Evolutionary conservation across 768 basidiomycete species (phyloP).

Genomic region (Coprinopsis sp.): DNA sequence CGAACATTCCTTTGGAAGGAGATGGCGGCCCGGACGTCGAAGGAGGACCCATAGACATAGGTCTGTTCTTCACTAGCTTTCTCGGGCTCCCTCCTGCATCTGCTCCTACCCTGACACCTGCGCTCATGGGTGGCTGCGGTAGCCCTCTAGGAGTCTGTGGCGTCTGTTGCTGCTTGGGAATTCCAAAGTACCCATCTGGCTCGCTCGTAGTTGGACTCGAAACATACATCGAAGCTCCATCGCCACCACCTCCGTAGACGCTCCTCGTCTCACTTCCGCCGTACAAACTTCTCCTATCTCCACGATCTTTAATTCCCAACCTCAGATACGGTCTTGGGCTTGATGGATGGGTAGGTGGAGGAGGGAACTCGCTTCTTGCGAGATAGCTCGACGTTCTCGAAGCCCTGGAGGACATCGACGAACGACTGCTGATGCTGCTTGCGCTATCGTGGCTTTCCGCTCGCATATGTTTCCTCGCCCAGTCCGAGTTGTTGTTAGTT

Average conservation of each 20-base stretch:
- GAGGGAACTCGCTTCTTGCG: constrained; percentile 3
- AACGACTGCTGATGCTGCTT: not conserved
- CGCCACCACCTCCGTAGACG: no score
- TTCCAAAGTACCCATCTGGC: not conserved
- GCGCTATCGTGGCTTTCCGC: no score
- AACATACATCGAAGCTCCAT: not conserved
- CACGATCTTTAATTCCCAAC: not conserved
- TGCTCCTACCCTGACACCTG: no score
- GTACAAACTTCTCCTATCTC: not conserved
- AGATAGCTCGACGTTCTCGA: not conserved
- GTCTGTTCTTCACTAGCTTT: constrained; percentile 6
- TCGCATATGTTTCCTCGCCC: no score
- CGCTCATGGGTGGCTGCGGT: not conserved
- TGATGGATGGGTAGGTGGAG: constrained; percentile 4
- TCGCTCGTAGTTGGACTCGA: not conserved
- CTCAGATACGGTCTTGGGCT: constrained; percentile 1
- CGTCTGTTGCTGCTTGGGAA: not conserved
- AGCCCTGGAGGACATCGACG: not conserved
- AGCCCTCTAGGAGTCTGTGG: not conserved
- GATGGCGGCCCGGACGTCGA: not conserved
- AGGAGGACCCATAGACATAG: not conserved
- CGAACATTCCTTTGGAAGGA: not conserved
- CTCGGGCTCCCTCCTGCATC: not conserved
- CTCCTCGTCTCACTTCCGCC: not conserved
- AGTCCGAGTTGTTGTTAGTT: no score